Percentiles rank a stretch among this genome's conserved stretches.
Evolutionary conservation across 306 rosid species (phyloP).

Genomic region (Echinosophora koreensis): DNA sequence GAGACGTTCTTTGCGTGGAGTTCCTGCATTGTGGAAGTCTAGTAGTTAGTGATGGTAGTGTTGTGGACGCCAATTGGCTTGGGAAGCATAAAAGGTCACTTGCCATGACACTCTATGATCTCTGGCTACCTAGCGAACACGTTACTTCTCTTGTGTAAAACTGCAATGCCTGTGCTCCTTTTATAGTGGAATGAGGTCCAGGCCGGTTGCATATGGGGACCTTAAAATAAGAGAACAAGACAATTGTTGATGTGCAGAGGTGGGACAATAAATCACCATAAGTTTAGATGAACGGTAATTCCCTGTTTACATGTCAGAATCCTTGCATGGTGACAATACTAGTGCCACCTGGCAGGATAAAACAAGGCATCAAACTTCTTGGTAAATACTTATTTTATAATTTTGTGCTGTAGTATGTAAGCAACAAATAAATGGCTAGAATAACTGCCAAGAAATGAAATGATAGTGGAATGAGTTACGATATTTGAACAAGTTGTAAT

Average conservation of each 20-base stretch:
- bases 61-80: not conserved
- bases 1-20: not conserved
- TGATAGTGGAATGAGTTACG: no score
- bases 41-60: not conserved
- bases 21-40: not conserved
- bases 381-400: no score
- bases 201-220: not conserved
- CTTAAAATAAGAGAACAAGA: not conserved
- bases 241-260: not conserved
- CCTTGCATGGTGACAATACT: not conserved
- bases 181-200: not conserved
- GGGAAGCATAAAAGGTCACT: not conserved
- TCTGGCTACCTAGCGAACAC: not conserved
- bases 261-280: not conserved
- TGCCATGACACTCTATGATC: slow-evolving; percentile 5
- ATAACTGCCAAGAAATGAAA: no score
- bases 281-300: not conserved
- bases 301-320: not conserved
- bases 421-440: no score
- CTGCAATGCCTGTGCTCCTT: slow-evolving; percentile 18
- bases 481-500: no score
- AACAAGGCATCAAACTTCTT: no score
- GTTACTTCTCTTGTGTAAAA: not conserved
- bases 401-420: no score
- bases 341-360: no score